Percentiles rank a stretch among this genome's conserved stretches.
Conservation (phyloP, 2,329 filamentous ascomycete genomes). For the Exutisphaerella laricina region DNA sequence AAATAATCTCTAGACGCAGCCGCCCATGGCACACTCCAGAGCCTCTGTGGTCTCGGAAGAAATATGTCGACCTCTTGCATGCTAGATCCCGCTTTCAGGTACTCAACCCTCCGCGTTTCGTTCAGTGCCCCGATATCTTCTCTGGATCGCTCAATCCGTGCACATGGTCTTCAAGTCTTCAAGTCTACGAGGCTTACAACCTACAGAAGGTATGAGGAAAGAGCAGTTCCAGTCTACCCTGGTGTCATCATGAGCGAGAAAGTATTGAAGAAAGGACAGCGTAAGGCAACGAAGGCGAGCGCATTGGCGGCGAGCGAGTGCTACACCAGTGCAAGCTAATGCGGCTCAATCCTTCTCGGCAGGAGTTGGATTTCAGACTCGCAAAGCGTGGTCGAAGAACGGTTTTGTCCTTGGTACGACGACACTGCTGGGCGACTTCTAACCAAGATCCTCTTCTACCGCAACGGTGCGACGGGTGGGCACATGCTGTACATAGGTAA, state of each 20-base stretch:
- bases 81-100: not conserved
- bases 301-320: no score
- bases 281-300: no score
- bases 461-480: not conserved
- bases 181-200: no score
- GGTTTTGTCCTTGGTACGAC: constrained; percentile 20
- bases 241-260: no score
- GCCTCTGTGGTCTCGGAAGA: not conserved
- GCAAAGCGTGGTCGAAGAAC: constrained; percentile 27
- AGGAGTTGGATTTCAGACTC: constrained; percentile 30
- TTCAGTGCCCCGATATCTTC: no score
- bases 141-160: no score
- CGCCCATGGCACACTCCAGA: constrained; percentile 11
- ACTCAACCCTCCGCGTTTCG: not conserved
- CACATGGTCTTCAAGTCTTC: no score
- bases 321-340: no score
- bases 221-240: no score
- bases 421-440: constrained; percentile 5
- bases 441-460: not conserved
- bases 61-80: not conserved
- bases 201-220: no score
- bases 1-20: constrained; percentile 16
- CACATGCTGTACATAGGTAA: constrained; percentile 37
- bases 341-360: constrained; percentile 28
- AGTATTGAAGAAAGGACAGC: no score